phyloP scores from a whole-genome alignment of 2,329 filamentous ascomycete genomes.

The Rutstroemia sp. region DNA sequence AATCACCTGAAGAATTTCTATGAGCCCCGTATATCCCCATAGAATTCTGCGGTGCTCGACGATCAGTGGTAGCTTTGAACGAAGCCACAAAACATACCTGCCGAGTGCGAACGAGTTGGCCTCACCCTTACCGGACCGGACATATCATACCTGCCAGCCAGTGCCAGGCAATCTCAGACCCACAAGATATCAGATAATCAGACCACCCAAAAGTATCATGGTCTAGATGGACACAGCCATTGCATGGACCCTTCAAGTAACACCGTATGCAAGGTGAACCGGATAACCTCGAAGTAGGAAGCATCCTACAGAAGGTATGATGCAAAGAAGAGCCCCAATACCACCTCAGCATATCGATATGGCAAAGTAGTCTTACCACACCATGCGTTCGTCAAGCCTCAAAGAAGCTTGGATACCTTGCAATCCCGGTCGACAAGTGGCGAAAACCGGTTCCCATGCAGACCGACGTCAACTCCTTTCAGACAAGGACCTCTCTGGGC shows the following conservation, averaged over 20 bases:
- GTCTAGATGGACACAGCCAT: background rate
- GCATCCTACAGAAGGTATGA: background rate
- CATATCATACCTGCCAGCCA: too few species aligned
- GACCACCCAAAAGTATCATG: background rate
- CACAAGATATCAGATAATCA: too few species aligned
- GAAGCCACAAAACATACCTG: too few species aligned
- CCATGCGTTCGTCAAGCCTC: background rate
- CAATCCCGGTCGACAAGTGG: background rate
- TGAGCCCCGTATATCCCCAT: background rate
- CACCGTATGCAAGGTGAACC: background rate
- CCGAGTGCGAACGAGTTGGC: too few species aligned
- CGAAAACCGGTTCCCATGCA: background rate
- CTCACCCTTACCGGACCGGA: too few species aligned
- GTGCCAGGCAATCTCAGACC: too few species aligned
- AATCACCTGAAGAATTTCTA: background rate
- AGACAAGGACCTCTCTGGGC: too few species aligned
- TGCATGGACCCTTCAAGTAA: background rate
- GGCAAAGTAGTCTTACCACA: background rate
- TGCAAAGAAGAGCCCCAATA: background rate
- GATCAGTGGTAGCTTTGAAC: too few species aligned
- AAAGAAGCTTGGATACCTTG: too few species aligned
- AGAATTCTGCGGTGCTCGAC: background rate
- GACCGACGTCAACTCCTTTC: background rate
- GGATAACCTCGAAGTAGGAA: background rate
- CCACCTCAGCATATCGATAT: background rate